phyloP scores from a whole-genome alignment of 2,329 filamentous ascomycete species.

The Fusarium dlaminii region DNA sequence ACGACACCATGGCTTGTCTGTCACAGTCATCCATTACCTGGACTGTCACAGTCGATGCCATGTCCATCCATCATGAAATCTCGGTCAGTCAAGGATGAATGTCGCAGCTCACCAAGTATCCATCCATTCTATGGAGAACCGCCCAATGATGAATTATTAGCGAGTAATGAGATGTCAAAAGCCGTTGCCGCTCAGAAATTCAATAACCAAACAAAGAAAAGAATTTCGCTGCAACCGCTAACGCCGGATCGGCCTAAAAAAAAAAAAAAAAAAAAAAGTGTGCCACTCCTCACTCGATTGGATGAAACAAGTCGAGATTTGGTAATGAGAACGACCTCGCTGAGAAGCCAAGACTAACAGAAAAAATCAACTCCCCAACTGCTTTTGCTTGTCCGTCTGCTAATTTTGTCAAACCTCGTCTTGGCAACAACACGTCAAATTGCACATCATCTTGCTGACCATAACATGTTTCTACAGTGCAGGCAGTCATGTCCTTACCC shows the following conservation, averaged over 20 bases:
- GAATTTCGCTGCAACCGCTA: slow-evolving; percentile 26
- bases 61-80: slow-evolving; percentile 4
- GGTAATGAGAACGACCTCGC: slow-evolving; percentile 50
- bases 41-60: slow-evolving; percentile 1
- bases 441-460: slow-evolving; percentile 19
- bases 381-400: slow-evolving; percentile 6
- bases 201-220: slow-evolving; percentile 29
- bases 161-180: slow-evolving; percentile 28
- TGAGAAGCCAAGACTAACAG: slow-evolving; percentile 37
- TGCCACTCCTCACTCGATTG: slow-evolving; percentile 42
- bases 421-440: slow-evolving; percentile 22
- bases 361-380: slow-evolving; percentile 17
- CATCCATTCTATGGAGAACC: not conserved
- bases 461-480: slow-evolving; percentile 17
- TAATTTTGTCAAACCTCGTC: slow-evolving; percentile 23
- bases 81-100: slow-evolving; percentile 1
- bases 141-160: slow-evolving; percentile 29
- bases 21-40: not conserved
- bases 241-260: slow-evolving; percentile 34
- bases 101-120: not conserved
- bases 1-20: slow-evolving; percentile 34
- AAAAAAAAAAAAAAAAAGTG: slow-evolving; percentile 16
- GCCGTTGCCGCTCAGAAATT: slow-evolving; percentile 19
- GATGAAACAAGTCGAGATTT: slow-evolving; percentile 45
- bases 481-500: not conserved